phyloP scores from a whole-genome alignment of 2,329 filamentous ascomycete species.

The Monilinia vaccinii-corymbosi region DNA sequence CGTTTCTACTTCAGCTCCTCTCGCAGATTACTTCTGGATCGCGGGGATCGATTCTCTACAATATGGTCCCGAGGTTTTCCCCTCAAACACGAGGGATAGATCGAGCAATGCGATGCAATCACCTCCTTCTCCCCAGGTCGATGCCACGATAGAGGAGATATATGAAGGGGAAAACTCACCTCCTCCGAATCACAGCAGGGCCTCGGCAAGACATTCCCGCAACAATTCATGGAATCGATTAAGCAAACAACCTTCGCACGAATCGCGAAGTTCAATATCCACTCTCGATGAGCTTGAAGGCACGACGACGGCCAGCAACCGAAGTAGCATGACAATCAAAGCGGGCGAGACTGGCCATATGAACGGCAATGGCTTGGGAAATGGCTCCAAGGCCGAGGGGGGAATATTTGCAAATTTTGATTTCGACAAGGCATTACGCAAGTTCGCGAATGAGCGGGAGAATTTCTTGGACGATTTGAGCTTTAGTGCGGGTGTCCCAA shows the following conservation, averaged over 20 bases:
- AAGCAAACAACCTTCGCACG: constrained; percentile 43
- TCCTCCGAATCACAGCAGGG: constrained; percentile 16
- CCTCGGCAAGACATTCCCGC: constrained; percentile 47
- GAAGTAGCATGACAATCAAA: constrained; percentile 57
- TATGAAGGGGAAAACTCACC: constrained; percentile 41
- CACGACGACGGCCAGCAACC: constrained; percentile 46
- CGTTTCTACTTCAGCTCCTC: constrained; percentile 52
- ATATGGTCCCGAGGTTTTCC: constrained; percentile 47
- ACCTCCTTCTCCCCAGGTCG: constrained; percentile 34
- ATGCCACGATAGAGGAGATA: constrained; percentile 49
- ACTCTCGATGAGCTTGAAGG: constrained; percentile 48
- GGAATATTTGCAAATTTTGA: constrained; percentile 59
- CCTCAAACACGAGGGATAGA: constrained; percentile 22
- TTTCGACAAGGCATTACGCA: constrained; percentile 85
- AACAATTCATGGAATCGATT: constrained; percentile 51
- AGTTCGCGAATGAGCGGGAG: constrained; percentile 93
- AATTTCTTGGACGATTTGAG: constrained; percentile 87
- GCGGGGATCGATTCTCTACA: constrained; percentile 60
- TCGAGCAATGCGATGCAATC: constrained; percentile 17
- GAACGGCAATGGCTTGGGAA: not conserved
- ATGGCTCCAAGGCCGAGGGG: constrained; percentile 13
- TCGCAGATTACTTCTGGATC: constrained; percentile 71
- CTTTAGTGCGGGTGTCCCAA: constrained; percentile 68
- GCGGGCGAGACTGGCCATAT: constrained; percentile 28
- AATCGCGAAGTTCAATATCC: constrained; percentile 43